Conservation (phyloP, 108 stramenopile species). For the Hondaea fermentalgiana region DNA sequence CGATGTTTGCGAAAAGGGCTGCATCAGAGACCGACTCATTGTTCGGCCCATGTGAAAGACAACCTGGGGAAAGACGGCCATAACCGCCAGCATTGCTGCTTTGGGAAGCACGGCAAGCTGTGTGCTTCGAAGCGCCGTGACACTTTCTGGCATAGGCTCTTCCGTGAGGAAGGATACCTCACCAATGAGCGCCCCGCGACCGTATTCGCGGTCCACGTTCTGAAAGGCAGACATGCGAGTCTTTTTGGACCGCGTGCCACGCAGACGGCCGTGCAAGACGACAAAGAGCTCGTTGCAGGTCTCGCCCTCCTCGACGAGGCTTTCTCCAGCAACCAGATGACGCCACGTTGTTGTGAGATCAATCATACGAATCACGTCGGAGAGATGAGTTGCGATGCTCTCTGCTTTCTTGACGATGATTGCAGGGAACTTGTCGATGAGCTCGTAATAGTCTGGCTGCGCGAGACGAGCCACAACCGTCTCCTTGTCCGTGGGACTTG, state of each 20-base stretch:
- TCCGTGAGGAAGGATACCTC: background rate
- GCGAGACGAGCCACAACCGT: background rate
- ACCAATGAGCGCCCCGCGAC: background rate
- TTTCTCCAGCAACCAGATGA: background rate
- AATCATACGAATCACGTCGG: background rate
- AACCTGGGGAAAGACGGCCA: background rate
- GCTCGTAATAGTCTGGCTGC: background rate
- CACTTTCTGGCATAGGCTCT: background rate
- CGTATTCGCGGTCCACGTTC: background rate
- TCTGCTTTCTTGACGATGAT: background rate
- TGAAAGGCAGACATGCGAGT: background rate
- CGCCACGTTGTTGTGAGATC: background rate
- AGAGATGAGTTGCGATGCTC: background rate
- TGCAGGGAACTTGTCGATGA: background rate
- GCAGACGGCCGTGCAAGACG: background rate
- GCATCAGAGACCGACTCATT: background rate
- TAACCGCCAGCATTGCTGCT: background rate
- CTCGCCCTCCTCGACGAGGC: background rate
- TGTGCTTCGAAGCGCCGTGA: background rate
- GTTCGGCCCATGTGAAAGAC: constrained; percentile 7
- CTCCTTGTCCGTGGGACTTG: background rate
- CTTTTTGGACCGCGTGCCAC: background rate
- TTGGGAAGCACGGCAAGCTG: background rate
- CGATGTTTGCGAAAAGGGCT: background rate
- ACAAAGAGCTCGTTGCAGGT: background rate